These are phyloP conservation scores for Teunomyces cretensis DNA, from an alignment of 805 yeast species.

Conservation along the genomic window DNA sequence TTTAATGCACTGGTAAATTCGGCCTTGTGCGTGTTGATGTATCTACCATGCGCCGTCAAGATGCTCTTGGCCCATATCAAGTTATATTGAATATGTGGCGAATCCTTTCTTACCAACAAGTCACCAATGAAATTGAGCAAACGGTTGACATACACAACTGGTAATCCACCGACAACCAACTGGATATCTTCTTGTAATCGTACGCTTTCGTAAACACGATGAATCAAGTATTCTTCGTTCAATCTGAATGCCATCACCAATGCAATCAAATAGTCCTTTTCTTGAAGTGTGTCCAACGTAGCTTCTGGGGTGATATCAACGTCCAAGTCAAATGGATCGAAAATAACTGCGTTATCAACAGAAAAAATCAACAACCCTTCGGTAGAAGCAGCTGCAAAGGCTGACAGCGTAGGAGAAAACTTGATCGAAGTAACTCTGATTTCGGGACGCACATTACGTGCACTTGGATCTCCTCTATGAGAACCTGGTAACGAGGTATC, in stretches of 20 bases:
- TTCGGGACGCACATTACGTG: constrained; percentile 74
- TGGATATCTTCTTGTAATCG: constrained; percentile 65
- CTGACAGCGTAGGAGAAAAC: constrained; percentile 86
- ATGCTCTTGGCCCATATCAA: constrained; percentile 76
- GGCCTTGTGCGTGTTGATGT: constrained; percentile 60
- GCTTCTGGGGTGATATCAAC: constrained; percentile 86
- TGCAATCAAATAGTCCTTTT: constrained; percentile 68
- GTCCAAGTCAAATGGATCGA: constrained; percentile 95
- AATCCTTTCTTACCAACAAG: constrained; percentile 51
- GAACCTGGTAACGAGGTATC: constrained; percentile 87
- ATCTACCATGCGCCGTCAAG: constrained; percentile 73
- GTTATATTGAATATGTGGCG: constrained; percentile 83
- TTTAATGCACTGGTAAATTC: constrained; percentile 65
- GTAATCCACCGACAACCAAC: constrained; percentile 67
- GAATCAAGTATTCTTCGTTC: constrained; percentile 75
- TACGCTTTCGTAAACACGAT: constrained; percentile 68
- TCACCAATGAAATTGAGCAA: constrained; percentile 66
- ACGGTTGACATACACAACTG: constrained; percentile 71
- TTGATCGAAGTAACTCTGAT: constrained; percentile 74
- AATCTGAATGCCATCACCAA: constrained; percentile 91
- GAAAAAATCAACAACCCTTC: constrained; percentile 87
- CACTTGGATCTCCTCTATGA: constrained; percentile 69
- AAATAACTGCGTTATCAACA: constrained; percentile 67
- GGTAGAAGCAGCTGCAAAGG: constrained; percentile 94
- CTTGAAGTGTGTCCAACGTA: constrained; percentile 58